Evolutionary conservation across 2,329 filamentous ascomycete species (phyloP), one percentile per base, ranked within the genome.

Genomic region (Trichoderma sp.): DNA sequence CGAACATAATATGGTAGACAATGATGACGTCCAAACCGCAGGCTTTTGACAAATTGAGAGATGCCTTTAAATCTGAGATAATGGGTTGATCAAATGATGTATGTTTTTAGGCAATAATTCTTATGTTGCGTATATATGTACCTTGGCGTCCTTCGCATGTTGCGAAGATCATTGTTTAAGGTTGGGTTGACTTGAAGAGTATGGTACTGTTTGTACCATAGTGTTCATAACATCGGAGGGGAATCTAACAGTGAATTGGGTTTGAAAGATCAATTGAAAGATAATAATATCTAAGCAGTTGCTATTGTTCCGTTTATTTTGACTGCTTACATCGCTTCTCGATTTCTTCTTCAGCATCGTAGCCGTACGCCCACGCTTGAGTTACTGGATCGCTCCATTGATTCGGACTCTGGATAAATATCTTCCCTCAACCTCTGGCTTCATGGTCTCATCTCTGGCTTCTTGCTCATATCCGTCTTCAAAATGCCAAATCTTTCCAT

Each of bases 351-450:
- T 83, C 81, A 0, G 81, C 79, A 75, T 85, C 82, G 73, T 85
- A 85, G 0, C 82, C 82, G 74, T 84, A 86, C 7, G 80, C 81
- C 83, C 83, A 85, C 21, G 73, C 71, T 71, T 83, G 81, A 0
- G 82, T 84, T 0, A 79, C 73, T 0, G 81, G 82, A 73, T 85
- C 83, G 61, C 79, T 83, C 82, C 82, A 85, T 74, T 84, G 82
- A 65, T 85, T 85, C 0, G 82, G 75, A 57, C 83, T 85, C 49
- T 76, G 75, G 0, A 71, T 55, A 56, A 82, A 0, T 72, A 73
- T 14, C 70, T 59, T 0, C 81, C 81, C 16, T 80, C 74, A 0
- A 81, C 79, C 68, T 85, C 83, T 0, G 80, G 74, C 2, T 68
- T 37, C 80, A 83, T 83, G 0, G 78, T 81, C 7, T 68, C 75